These are phyloP conservation scores for Mucor mucedo DNA, from an alignment of 371 early-diverging fungal species.

Conservation along the genomic window DNA sequence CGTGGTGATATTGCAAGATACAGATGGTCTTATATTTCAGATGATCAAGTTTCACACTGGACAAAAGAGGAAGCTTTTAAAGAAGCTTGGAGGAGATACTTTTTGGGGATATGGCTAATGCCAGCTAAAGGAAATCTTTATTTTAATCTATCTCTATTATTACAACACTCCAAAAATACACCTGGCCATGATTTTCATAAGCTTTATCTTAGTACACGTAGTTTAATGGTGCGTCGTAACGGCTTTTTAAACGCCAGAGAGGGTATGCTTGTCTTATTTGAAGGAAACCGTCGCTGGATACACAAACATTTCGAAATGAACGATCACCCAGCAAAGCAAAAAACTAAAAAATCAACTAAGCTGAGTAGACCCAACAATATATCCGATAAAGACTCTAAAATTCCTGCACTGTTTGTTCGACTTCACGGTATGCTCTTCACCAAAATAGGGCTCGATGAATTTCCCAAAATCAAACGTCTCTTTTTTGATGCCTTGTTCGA, in stretches of 20 bases:
- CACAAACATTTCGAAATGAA: conserved; percentile 9
- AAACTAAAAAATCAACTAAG: conserved; percentile 13
- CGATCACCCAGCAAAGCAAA: conserved; percentile 10
- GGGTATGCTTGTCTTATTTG: conserved; percentile 47
- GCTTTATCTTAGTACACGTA: conserved; percentile 47
- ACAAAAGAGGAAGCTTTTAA: conserved; percentile 35
- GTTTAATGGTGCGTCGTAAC: conserved; percentile 55
- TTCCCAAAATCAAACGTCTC: conserved; percentile 42
- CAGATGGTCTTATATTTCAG: conserved; percentile 50
- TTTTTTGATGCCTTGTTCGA: conserved; percentile 43
- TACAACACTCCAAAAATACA: conserved; percentile 17
- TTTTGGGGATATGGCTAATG: conserved; percentile 61
- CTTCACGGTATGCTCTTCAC: conserved; percentile 72
- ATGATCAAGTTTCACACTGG: conserved; percentile 6
- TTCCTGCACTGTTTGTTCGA: conserved; percentile 54
- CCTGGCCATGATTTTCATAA: conserved; percentile 39
- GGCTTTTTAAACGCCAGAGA: conserved; percentile 54
- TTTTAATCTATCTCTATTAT: conserved; percentile 44
- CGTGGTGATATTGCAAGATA: conserved; percentile 69
- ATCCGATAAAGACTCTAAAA: conserved; percentile 15
- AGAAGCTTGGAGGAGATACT: conserved; percentile 60
- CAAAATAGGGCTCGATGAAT: conserved; percentile 68
- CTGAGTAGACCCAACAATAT: background rate
- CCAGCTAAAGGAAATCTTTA: conserved; percentile 61
- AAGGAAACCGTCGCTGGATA: conserved; percentile 51